Conservation (phyloP, 2,329 filamentous ascomycete species). For the Bipolaris oryzae region DNA sequence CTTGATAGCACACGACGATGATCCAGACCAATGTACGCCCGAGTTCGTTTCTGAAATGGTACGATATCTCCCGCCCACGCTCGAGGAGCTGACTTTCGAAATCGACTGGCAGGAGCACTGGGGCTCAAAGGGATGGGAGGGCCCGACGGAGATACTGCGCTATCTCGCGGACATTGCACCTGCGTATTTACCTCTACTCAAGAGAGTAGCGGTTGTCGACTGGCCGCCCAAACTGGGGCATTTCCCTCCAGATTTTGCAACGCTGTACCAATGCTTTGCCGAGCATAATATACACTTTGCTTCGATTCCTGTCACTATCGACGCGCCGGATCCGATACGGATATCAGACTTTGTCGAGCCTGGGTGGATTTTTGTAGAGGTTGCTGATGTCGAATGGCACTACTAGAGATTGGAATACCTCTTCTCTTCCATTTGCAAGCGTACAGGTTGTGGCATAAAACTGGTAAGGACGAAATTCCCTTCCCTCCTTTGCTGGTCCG, state of each 20-base stretch:
- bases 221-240: conserved; percentile 10
- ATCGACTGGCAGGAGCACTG: conserved; percentile 14
- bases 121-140: conserved; percentile 14
- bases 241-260: conserved; percentile 9
- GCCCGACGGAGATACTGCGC: conserved; percentile 10
- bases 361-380: conserved; percentile 11
- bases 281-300: conserved; percentile 4
- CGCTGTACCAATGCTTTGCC: conserved; percentile 6
- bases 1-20: conserved; percentile 9
- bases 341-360: conserved; percentile 11
- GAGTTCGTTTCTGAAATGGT: conserved; percentile 7
- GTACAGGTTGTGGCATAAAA: neutral
- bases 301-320: conserved; percentile 8
- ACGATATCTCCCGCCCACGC: conserved; percentile 2
- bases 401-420: neutral
- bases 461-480: neutral
- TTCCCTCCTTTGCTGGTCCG: neutral
- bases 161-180: conserved; percentile 5
- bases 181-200: conserved; percentile 1
- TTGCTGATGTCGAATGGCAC: conserved; percentile 1
- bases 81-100: conserved; percentile 12
- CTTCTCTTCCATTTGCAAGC: neutral
- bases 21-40: neutral
- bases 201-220: conserved; percentile 8
- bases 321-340: conserved; percentile 5